A percentile compares a stretch with the other conserved stretches of the same genome.
phyloP scores from a whole-genome alignment of 495 filamentous ascomycete species.

The Chaetomium tenue region DNA sequence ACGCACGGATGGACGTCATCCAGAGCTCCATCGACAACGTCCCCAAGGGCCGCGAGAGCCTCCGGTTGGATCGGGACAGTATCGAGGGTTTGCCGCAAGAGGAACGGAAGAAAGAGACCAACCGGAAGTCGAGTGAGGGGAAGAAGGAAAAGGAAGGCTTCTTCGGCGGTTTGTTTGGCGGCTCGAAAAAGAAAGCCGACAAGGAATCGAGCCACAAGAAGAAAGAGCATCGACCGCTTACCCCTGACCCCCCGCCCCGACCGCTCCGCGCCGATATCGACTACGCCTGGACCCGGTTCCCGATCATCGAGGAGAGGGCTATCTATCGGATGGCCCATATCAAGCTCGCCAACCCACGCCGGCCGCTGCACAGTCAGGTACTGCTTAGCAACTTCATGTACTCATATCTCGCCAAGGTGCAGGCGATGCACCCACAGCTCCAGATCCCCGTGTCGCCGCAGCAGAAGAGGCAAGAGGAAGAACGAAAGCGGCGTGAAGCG shows the following conservation, averaged over 20 bases:
- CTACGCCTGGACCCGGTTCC: slow-evolving; percentile 94
- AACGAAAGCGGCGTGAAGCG: slow-evolving; percentile 65
- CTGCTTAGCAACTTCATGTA: slow-evolving; percentile 99
- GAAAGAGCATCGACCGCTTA: slow-evolving; percentile 67
- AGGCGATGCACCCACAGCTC: slow-evolving; percentile 94
- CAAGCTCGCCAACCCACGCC: slow-evolving; percentile 94
- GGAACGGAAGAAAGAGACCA: slow-evolving; percentile 78
- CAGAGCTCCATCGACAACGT: slow-evolving; percentile 73
- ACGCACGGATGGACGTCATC: slow-evolving; percentile 74
- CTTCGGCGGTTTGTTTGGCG: slow-evolving; percentile 87
- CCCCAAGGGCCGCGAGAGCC: slow-evolving; percentile 72
- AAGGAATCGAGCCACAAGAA: slow-evolving; percentile 66
- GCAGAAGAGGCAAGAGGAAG: slow-evolving; percentile 60
- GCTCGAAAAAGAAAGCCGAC: slow-evolving; percentile 72
- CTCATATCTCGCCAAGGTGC: slow-evolving; percentile 96
- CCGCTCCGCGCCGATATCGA: slow-evolving; percentile 81
- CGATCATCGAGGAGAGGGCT: slow-evolving; percentile 91
- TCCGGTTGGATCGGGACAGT: slow-evolving; percentile 73
- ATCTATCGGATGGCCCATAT: slow-evolving; percentile 99
- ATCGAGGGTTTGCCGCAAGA: slow-evolving; percentile 72
- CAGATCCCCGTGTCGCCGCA: slow-evolving; percentile 68
- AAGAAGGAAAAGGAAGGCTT: slow-evolving; percentile 86
- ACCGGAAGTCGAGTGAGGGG: slow-evolving; percentile 67
- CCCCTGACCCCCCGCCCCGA: slow-evolving; percentile 73
- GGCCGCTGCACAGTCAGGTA: slow-evolving; percentile 91